Conservation (phyloP, 352 stramenopile genomes). For the Phytophthora syringae region DNA sequence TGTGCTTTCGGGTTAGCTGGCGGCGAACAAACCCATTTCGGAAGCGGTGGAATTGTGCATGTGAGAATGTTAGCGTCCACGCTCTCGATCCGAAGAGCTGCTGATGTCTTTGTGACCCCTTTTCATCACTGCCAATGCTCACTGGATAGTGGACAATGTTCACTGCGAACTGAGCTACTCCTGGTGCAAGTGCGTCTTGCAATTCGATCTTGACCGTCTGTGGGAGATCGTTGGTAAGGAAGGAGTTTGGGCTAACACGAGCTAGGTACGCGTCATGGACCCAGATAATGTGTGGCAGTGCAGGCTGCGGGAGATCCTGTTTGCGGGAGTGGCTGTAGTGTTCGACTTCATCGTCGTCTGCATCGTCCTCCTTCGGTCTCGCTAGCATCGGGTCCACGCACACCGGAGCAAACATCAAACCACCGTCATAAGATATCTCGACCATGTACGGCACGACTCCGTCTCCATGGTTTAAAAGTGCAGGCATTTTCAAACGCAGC, state of each 20-base stretch:
- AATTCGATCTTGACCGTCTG: slow-evolving; percentile 51
- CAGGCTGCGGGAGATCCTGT: neutral
- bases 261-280: slow-evolving; percentile 52
- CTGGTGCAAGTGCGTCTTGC: slow-evolving; percentile 32
- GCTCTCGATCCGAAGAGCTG: slow-evolving; percentile 33
- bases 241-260: slow-evolving; percentile 60
- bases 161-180: slow-evolving; percentile 22
- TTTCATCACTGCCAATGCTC: neutral
- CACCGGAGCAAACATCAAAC: slow-evolving; percentile 50
- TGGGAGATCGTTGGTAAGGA: slow-evolving; percentile 43
- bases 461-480: slow-evolving; percentile 20
- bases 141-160: slow-evolving; percentile 15
- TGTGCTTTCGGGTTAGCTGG: slow-evolving; percentile 7
- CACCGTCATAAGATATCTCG: slow-evolving; percentile 69
- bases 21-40: slow-evolving; percentile 42
- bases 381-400: slow-evolving; percentile 24
- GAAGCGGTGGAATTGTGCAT: slow-evolving; percentile 47
- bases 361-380: slow-evolving; percentile 6
- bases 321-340: slow-evolving; percentile 13
- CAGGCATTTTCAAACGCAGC: slow-evolving; percentile 38
- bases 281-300: slow-evolving; percentile 40
- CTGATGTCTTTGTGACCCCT: slow-evolving; percentile 15
- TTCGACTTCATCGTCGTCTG: slow-evolving; percentile 12
- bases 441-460: slow-evolving; percentile 44
- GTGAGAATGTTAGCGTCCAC: slow-evolving; percentile 35